Conservation (phyloP, 371 early-diverging fungal species). For the Mortierella sp. region DNA sequence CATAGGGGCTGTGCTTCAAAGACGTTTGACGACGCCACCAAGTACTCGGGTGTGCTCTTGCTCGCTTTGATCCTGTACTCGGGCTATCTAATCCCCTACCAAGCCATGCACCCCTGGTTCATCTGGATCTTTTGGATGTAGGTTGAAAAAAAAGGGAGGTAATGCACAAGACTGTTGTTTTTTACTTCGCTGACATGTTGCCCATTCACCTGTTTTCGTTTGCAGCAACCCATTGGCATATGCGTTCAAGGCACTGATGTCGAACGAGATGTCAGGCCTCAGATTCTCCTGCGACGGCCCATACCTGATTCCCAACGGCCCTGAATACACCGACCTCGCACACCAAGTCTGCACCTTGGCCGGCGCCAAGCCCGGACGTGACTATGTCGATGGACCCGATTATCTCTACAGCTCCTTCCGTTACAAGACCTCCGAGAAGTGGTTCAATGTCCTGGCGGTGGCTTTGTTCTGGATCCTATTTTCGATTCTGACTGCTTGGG, state of each 20-base stretch:
- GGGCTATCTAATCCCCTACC: conserved; percentile 75
- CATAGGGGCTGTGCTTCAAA: conserved; percentile 62
- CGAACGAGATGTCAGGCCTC: conserved; percentile 79
- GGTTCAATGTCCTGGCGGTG: conserved; percentile 62
- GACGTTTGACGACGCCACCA: conserved; percentile 68
- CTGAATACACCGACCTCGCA: conserved; percentile 62
- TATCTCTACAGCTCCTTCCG: conserved; percentile 64
- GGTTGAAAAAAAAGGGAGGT: too few species aligned
- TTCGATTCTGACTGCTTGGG: conserved; percentile 49
- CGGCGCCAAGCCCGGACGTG: conserved; percentile 68
- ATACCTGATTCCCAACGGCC: conserved; percentile 70
- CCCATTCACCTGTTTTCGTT: background rate
- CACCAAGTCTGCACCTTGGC: conserved; percentile 74
- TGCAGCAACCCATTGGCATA: conserved; percentile 74
- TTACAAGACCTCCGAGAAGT: conserved; percentile 59
- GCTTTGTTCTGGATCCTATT: conserved; percentile 63
- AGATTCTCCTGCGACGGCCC: conserved; percentile 63
- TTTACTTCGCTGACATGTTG: background rate
- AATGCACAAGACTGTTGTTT: too few species aligned
- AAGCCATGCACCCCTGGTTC: conserved; percentile 80
- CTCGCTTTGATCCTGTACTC: conserved; percentile 71
- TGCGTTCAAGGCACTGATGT: conserved; percentile 76
- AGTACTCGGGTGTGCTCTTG: conserved; percentile 67
- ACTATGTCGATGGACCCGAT: conserved; percentile 69
- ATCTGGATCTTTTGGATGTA: conserved; percentile 79